A percentile compares a stretch with the other conserved stretches of the same genome.
Conservation (phyloP, 2,329 filamentous ascomycete genomes). For the Cordyceps farinosa region DNA sequence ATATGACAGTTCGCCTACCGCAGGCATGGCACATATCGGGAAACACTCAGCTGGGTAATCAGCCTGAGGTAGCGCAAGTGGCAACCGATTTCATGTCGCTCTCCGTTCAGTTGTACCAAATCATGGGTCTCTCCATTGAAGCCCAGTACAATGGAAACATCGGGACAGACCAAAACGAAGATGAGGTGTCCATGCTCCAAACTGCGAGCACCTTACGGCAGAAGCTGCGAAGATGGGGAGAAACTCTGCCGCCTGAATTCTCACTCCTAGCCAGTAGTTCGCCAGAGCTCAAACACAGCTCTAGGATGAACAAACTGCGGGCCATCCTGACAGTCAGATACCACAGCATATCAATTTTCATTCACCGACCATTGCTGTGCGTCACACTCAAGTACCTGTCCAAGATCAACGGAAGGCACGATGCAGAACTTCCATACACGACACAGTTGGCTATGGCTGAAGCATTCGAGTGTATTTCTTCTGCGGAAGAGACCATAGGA, state of each 20-base stretch:
- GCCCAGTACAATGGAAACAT: conserved; percentile 15
- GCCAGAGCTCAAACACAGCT: conserved; percentile 19
- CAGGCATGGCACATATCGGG: conserved; percentile 27
- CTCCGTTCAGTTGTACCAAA: conserved; percentile 17
- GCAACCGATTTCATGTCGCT: conserved; percentile 6
- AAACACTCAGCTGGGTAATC: not conserved
- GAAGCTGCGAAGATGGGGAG: conserved; percentile 36
- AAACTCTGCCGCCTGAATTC: conserved; percentile 29
- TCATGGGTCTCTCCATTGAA: conserved; percentile 18
- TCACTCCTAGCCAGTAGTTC: conserved; percentile 25
- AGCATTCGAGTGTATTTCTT: conserved; percentile 23
- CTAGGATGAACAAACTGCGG: conserved; percentile 31
- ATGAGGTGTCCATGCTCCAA: conserved; percentile 16
- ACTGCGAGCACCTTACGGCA: conserved; percentile 9
- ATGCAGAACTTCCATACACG: conserved; percentile 20
- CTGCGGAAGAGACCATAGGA: conserved; percentile 24
- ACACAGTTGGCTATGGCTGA: conserved; percentile 22
- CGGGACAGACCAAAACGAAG: not conserved
- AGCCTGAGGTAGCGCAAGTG: not conserved
- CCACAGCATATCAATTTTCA: conserved; percentile 31
- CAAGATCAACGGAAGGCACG: not conserved
- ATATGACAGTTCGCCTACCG: conserved; percentile 34
- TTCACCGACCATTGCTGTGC: conserved; percentile 28
- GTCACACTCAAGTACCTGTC: conserved; percentile 13
- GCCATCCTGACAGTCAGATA: conserved; percentile 37